phyloP scores from a whole-genome alignment of 176 grass and related monocot species.

The Rhynchospora pubera region DNA sequence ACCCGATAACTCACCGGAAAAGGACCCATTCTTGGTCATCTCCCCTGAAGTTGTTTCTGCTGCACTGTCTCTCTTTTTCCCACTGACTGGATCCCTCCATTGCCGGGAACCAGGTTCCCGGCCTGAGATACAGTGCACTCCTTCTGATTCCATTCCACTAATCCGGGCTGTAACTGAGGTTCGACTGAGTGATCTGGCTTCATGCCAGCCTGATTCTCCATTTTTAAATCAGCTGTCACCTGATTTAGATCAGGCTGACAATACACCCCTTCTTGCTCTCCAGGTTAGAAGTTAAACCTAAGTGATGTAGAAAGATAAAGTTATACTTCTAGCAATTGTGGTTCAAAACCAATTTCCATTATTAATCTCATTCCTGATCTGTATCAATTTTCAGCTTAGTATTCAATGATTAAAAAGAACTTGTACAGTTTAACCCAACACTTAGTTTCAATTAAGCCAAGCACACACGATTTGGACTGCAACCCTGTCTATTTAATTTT shows the following conservation, averaged over 20 bases:
- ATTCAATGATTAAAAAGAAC: background rate
- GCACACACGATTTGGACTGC: background rate
- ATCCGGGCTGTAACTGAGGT: conserved; percentile 21
- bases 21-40: conserved; percentile 31
- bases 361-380: background rate
- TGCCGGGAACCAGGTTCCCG: conserved; percentile 11
- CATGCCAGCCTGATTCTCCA: conserved; percentile 28
- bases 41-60: conserved; percentile 27
- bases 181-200: conserved; percentile 15
- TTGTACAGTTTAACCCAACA: background rate
- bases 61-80: conserved; percentile 39
- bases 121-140: conserved; percentile 4
- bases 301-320: background rate
- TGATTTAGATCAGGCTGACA: background rate
- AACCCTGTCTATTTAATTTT: background rate
- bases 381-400: background rate
- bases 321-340: background rate
- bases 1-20: background rate
- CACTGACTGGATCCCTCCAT: conserved; percentile 30
- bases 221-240: conserved; percentile 41
- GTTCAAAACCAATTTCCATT: background rate
- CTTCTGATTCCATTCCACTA: conserved; percentile 12
- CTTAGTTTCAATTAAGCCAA: background rate
- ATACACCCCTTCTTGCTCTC: conserved; percentile 27
- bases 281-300: conserved; percentile 18